phyloP scores from a whole-genome alignment of 2,329 filamentous ascomycete species.

The Colletotrichum noveboracense region DNA sequence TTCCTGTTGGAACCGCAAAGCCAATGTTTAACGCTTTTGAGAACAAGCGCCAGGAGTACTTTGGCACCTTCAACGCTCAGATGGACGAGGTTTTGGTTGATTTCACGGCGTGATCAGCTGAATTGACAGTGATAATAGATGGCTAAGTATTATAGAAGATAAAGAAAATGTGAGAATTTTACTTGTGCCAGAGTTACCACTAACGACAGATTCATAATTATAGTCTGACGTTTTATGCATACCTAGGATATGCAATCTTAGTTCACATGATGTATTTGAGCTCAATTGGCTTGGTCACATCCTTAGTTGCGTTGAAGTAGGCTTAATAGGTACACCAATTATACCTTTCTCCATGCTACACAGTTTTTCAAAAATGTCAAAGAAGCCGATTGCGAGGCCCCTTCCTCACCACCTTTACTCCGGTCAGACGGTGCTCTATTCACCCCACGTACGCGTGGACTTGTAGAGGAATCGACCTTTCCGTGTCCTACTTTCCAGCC shows the following conservation, averaged over 20 bases:
- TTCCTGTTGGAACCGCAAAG: not conserved
- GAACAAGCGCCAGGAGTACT: not conserved
- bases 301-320: no score
- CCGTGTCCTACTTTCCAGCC: not conserved
- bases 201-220: no score
- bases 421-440: not conserved
- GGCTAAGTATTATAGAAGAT: not conserved
- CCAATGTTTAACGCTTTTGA: constrained; percentile 1
- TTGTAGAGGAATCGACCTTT: not conserved
- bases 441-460: rapidly evolving
- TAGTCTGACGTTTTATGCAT: no score
- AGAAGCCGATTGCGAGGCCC: not conserved
- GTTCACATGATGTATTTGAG: not conserved
- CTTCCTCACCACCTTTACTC: rapidly evolving
- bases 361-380: not conserved
- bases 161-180: not conserved
- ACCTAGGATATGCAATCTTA: no score
- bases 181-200: not conserved
- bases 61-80: not conserved
- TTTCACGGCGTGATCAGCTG: constrained; percentile 25
- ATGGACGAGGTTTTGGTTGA: not conserved
- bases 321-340: rapidly evolving
- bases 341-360: not conserved
- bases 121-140: no score
- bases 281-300: no score